Evolutionary conservation across 805 yeast species (phyloP).

Genomic region (Clavispora asparagi): DNA sequence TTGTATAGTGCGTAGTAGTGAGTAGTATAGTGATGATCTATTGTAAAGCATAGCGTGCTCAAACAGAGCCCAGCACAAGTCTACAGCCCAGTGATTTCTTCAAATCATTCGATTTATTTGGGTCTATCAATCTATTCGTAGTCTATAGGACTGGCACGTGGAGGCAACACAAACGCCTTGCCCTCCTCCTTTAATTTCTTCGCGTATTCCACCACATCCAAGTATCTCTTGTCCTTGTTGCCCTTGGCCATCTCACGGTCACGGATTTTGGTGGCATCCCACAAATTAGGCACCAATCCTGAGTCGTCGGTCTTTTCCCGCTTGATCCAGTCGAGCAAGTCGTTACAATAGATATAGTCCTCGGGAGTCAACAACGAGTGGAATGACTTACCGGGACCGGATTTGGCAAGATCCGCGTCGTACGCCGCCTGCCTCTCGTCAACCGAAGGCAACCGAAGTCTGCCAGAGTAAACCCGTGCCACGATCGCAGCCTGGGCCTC

Average conservation of each 20-base stretch:
- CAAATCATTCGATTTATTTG: too few species aligned
- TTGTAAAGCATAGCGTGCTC: too few species aligned
- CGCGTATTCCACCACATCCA: conserved; percentile 10
- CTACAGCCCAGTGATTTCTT: too few species aligned
- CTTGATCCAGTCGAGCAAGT: conserved; percentile 12
- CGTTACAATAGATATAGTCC: conserved; percentile 17
- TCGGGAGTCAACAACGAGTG: conserved; percentile 16
- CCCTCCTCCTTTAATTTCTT: conserved; percentile 11
- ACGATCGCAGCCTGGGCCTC: conserved; percentile 16
- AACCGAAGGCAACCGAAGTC: conserved; percentile 8
- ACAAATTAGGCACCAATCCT: conserved; percentile 17
- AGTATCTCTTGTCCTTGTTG: conserved; percentile 13
- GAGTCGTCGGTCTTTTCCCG: conserved; percentile 7
- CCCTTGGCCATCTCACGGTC: conserved; percentile 12
- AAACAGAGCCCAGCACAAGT: too few species aligned
- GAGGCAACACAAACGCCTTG: conserved; percentile 11
- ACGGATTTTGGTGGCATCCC: conserved; percentile 14
- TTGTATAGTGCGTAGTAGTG: too few species aligned
- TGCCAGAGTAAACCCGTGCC: conserved; percentile 14
- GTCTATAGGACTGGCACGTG: conserved; percentile 7
- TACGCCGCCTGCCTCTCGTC: conserved; percentile 6
- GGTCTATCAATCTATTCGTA: background rate
- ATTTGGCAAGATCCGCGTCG: conserved; percentile 6
- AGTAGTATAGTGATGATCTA: too few species aligned
- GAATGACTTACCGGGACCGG: conserved; percentile 12